phyloP scores from a whole-genome alignment of 2,329 filamentous ascomycete species.

The Xylariaceae sp. region DNA sequence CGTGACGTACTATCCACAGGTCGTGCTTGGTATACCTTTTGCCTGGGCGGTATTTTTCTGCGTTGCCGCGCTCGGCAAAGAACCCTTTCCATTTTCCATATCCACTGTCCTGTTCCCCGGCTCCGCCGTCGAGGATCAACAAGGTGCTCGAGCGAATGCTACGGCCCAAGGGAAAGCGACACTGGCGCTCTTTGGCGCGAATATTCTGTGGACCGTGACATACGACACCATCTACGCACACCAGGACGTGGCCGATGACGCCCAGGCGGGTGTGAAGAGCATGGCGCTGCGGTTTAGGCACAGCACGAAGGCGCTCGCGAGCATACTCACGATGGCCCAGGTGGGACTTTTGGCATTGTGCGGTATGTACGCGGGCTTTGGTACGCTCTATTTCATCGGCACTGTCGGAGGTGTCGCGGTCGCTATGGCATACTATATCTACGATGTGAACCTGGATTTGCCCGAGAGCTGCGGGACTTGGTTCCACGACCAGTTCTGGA shows the following conservation, averaged over 20 bases:
- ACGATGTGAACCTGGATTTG: constrained; percentile 3
- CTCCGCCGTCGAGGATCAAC: not conserved
- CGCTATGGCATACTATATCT: constrained; percentile 4
- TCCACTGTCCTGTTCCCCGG: no score
- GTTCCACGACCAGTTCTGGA: constrained; percentile 12
- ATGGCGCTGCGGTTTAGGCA: constrained; percentile 11
- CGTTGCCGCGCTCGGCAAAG: constrained; percentile 52
- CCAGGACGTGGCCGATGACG: constrained; percentile 18
- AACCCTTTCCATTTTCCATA: constrained; percentile 32
- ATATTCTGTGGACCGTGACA: constrained; percentile 3
- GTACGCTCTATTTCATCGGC: not conserved
- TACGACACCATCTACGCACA: constrained; percentile 17
- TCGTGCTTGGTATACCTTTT: constrained; percentile 56
- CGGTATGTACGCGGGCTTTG: constrained; percentile 9
- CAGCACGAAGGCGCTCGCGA: not conserved
- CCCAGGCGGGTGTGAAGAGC: constrained; percentile 15
- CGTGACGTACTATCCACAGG: constrained; percentile 59
- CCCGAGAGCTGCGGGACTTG: constrained; percentile 6
- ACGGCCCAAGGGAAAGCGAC: not conserved
- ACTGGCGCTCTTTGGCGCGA: constrained; percentile 19
- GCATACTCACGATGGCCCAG: not conserved
- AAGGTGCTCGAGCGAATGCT: no score
- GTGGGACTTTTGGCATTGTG: not conserved
- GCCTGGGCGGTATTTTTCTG: constrained; percentile 58
- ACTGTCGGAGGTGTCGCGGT: constrained; percentile 1